Evolutionary conservation across 1,284 basidiomycete genomes (phyloP), one percentile per base, ranked within the genome.

Genomic region (Vanrija sp.): DNA sequence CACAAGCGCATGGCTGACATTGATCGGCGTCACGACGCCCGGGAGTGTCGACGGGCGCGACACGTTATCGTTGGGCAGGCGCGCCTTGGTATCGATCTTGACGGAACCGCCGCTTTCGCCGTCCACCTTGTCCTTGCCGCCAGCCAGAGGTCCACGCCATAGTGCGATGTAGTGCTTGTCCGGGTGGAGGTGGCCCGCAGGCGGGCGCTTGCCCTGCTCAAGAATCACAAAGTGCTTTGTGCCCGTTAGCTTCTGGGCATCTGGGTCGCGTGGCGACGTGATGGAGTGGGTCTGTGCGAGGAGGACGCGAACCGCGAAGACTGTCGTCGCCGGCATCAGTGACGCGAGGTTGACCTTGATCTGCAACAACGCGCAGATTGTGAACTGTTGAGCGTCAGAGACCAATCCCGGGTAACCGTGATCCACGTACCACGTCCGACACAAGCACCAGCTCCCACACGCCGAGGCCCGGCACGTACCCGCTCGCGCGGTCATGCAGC

Each of bases 21-120:
- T 57, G 50, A 72, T 67, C 3, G 71, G 71, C n/a, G 71, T 69
- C 15, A 65, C 53, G 26, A 66, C 60, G 4, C 67, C 59, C 16
- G 55, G 54, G n/a, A 63, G 49, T 19, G 65, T 62, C 14, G 58
- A 54, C 3, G 65, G 65, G 7, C 65, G 46, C 2, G 57, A 58
- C 38, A 57, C 54, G 3, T 57, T 57, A 46, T 67, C 65, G 34
- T 60, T 55, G 14, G 65, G 65, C 50, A 62, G 51, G 21, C 65
- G 51, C 43, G 59, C 64, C 23, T 55, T 54, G 6, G 21, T 39
- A 25, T 57, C 43, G 40, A 60, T 28, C 14, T 21, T 18, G 9
- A 51, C 9, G 28, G 54, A 49, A 21, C 58, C 51, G 8, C 19
- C 42, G 34, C 21, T 43, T 8, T 43, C 42, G 12, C 21, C 21